phyloP scores from a whole-genome alignment of 768 basidiomycete species.

The Lentinula detonsa region DNA sequence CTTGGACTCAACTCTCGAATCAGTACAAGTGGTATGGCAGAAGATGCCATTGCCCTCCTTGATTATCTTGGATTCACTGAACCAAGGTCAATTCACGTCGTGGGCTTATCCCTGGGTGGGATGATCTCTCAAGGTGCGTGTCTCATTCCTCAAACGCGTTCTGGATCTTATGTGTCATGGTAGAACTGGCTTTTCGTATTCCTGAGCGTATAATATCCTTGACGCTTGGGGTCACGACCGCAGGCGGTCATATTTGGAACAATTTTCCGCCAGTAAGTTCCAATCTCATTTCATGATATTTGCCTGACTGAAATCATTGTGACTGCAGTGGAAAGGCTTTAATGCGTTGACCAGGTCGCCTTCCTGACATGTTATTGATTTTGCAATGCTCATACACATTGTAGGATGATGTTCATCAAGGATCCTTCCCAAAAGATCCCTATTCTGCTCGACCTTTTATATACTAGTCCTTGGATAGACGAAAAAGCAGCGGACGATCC shows the following conservation, averaged over 20 bases:
- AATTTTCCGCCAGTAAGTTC: slow-evolving; percentile 59
- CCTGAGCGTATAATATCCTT: slow-evolving; percentile 65
- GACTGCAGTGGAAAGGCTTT: slow-evolving; percentile 33
- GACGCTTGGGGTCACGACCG: slow-evolving; percentile 61
- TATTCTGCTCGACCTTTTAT: slow-evolving; percentile 51
- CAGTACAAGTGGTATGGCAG: slow-evolving; percentile 75
- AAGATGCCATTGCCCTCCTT: slow-evolving; percentile 61
- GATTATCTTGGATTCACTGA: slow-evolving; percentile 69
- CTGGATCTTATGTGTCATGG: background rate
- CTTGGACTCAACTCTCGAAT: background rate
- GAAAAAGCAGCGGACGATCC: slow-evolving; percentile 45
- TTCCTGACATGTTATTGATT: background rate
- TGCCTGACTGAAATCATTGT: background rate
- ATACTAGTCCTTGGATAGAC: slow-evolving; percentile 56
- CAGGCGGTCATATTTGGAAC: slow-evolving; percentile 49
- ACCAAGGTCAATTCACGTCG: slow-evolving; percentile 56
- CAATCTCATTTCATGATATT: background rate
- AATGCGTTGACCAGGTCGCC: slow-evolving; percentile 27
- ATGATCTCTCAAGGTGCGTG: background rate
- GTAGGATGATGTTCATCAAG: slow-evolving; percentile 31
- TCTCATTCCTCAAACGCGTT: background rate
- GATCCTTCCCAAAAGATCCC: slow-evolving; percentile 44
- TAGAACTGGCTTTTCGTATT: slow-evolving; percentile 65
- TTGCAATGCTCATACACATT: background rate
- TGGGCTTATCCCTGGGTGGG: slow-evolving; percentile 65